These are phyloP conservation scores for Paxillus involutus DNA, from an alignment of 768 basidiomycete genomes.

Conservation along the genomic window DNA sequence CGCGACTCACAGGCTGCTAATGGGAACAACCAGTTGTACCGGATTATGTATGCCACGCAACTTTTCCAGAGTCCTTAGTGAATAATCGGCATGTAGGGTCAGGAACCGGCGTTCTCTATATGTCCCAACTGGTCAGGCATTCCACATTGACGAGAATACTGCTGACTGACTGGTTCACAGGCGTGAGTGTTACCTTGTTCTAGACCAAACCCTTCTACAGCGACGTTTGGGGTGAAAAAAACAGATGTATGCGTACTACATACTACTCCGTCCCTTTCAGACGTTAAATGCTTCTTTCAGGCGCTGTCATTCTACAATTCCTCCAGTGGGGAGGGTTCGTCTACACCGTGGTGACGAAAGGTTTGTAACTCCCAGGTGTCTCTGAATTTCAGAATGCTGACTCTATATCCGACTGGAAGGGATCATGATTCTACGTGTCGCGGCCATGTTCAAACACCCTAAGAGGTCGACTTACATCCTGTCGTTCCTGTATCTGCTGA, in stretches of 20 bases:
- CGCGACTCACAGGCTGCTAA: background rate
- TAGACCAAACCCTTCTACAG: no score
- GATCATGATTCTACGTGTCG: conserved; percentile 16
- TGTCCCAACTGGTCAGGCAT: conserved; percentile 1
- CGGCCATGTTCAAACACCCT: conserved; percentile 11
- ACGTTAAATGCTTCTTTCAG: background rate
- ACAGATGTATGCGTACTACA: conserved; percentile 2
- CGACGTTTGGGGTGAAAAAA: background rate
- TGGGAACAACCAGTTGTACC: background rate
- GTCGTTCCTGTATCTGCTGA: background rate
- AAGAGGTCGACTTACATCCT: background rate
- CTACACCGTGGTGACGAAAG: background rate
- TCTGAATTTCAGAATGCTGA: no score
- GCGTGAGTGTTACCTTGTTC: background rate
- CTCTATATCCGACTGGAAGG: background rate
- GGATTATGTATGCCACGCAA: conserved; percentile 2
- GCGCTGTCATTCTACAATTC: background rate
- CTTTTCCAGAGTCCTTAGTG: background rate
- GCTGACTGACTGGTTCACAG: background rate
- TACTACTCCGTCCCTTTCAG: background rate
- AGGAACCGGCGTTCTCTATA: background rate
- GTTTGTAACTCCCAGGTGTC: conserved; percentile 1
- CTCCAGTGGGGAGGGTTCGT: background rate
- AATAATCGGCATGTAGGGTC: background rate
- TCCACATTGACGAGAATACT: background rate